Evolutionary conservation across 2,329 filamentous ascomycete species (phyloP), one percentile per base, ranked within the genome.

Genomic region (Metarhizium robertsii): DNA sequence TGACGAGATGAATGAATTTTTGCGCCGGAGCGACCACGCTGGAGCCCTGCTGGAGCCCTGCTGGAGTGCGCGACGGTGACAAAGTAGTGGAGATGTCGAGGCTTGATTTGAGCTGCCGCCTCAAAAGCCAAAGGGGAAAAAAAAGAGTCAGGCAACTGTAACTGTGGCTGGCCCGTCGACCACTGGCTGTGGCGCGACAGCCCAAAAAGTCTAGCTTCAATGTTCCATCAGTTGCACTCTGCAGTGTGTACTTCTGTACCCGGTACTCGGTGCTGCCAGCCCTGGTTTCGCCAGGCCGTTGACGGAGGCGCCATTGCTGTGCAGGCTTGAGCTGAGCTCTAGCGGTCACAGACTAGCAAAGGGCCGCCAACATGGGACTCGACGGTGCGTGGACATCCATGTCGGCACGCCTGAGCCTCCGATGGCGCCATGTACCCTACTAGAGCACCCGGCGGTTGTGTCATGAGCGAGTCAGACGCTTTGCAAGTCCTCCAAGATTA

Each of bases 1-100:
- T 65, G 65, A 66, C 62, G 64, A 68, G 64, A 64, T 61, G 25
- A 25, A 25, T 25, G 25, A 25, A 25, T 58, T 55, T 62, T 61
- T 61, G 60, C 60, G 64, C 60, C 57, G 59, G 55, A 57, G 59
- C 58, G 58, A 61, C 61, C 64, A 64, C 62, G 32, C 32, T 10
- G 32, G 32, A 34, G 32, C 32, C 60, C 60, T 62, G 58, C 59
- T 58, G 57, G 60, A 49, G 32, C 32, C 32, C 6, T 11, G 32
- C 32, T 34, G 32, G 32, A 46, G n/a, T 46, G n/a, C n/a, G 43
- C 43, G 43, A 25, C 14, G n/a, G n/a, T 11, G 18, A 18, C 6
- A 46, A 46, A 46, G 18, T 16, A 46, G 43, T 46, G 43, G 43
- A 25, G 43, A 46, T 25, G 43, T 18, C 18, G n/a, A 46, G 43